Conservation (phyloP, 2,329 filamentous ascomycete species). For the Coniochaeta pulveracea region DNA sequence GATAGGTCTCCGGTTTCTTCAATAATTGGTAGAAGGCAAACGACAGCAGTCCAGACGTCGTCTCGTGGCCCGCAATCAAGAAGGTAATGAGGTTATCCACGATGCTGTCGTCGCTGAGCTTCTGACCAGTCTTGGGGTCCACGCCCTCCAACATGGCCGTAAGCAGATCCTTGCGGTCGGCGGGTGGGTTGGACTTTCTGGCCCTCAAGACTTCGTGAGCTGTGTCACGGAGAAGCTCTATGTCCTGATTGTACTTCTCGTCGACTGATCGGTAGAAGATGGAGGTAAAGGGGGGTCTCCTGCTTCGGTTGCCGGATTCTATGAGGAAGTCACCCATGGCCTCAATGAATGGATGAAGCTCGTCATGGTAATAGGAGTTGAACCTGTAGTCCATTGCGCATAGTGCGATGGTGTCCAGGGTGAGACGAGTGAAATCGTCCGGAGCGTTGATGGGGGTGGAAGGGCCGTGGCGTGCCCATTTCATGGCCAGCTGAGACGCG, state of each 20-base stretch:
- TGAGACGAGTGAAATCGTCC: constrained; percentile 61
- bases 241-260: constrained; percentile 41
- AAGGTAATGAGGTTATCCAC: constrained; percentile 42
- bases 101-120: constrained; percentile 31
- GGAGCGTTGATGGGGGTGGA: constrained; percentile 44
- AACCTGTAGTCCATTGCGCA: constrained; percentile 64
- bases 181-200: constrained; percentile 42
- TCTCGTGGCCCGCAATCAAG: constrained; percentile 42
- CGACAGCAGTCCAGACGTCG: constrained; percentile 37
- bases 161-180: constrained; percentile 49
- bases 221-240: constrained; percentile 40
- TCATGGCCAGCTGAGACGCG: constrained; percentile 52
- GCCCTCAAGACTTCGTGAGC: constrained; percentile 49
- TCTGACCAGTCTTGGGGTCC: constrained; percentile 38
- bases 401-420: constrained; percentile 61
- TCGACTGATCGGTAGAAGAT: constrained; percentile 37
- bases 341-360: constrained; percentile 58
- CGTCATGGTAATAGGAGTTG: constrained; percentile 61
- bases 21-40: constrained; percentile 38
- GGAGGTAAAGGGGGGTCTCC: constrained; percentile 32
- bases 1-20: constrained; percentile 33
- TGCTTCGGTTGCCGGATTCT: constrained; percentile 39
- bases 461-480: constrained; percentile 55
- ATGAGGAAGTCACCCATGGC: constrained; percentile 55
- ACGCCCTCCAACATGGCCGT: constrained; percentile 31